These are phyloP conservation scores for Phanerochaete carnosa DNA, from an alignment of 768 basidiomycete species.

Conservation along the genomic window DNA sequence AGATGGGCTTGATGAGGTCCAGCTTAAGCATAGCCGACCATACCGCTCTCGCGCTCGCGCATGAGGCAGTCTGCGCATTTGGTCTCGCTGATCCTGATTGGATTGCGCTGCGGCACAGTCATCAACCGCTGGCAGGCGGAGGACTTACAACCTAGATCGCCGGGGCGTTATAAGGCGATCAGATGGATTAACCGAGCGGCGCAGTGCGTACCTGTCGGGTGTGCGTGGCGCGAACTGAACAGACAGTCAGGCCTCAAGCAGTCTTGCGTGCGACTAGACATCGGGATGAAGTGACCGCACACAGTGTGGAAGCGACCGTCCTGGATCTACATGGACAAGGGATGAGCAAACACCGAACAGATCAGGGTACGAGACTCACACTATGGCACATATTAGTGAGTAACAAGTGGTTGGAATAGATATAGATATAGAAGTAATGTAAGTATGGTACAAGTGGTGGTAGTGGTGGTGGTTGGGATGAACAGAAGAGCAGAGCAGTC, in stretches of 20 bases:
- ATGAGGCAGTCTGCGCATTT: constrained; percentile 34
- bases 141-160: constrained; percentile 44
- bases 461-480: constrained; percentile 7
- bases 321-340: constrained; percentile 47
- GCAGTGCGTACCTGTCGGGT: constrained; percentile 45
- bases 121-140: constrained; percentile 59
- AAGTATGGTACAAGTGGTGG: constrained; percentile 17
- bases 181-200: not conserved
- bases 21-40: constrained; percentile 17
- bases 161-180: not conserved
- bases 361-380: constrained; percentile 37
- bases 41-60: constrained; percentile 22
- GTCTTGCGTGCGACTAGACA: constrained; percentile 68
- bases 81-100: constrained; percentile 66
- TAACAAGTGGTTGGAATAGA: not conserved
- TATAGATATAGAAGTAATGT: not conserved
- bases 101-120: constrained; percentile 64
- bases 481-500: not conserved
- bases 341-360: not conserved
- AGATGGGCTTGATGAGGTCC: not conserved
- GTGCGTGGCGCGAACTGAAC: constrained; percentile 65
- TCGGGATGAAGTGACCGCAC: constrained; percentile 70
- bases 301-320: constrained; percentile 70
- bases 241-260: constrained; percentile 62
- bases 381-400: constrained; percentile 66